These are phyloP conservation scores for Cutaneotrichosporon mucoides DNA, from an alignment of 1,284 basidiomycete species.

Conservation along the genomic window DNA sequence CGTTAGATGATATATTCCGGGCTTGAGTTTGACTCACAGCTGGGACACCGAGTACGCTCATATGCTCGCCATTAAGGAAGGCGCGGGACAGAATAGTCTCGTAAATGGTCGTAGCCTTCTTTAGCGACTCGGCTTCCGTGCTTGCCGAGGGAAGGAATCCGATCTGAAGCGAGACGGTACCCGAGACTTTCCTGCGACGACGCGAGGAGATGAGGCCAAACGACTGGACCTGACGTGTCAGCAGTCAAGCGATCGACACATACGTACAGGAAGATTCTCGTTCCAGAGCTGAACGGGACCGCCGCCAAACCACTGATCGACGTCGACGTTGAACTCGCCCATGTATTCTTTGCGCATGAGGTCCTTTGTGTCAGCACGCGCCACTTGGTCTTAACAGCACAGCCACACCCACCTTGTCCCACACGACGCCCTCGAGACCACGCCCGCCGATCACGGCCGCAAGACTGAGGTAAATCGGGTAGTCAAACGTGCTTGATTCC, in stretches of 20 bases:
- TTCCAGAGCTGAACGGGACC: conserved; percentile 35
- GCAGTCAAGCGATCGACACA: not conserved
- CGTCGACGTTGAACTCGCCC: conserved; percentile 72
- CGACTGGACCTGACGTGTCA: conserved; percentile 7
- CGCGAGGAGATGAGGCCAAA: conserved; percentile 56
- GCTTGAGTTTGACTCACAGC: conserved; percentile 58
- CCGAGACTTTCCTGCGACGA: conserved; percentile 52
- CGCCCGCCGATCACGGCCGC: conserved; percentile 65
- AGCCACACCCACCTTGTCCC: conserved; percentile 72
- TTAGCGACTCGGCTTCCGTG: conserved; percentile 25
- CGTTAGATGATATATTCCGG: no score
- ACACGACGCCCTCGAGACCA: conserved; percentile 75
- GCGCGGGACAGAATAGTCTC: conserved; percentile 62
- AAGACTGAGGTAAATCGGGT: conserved; percentile 71
- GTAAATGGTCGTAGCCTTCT: conserved; percentile 53
- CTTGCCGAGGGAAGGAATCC: conserved; percentile 61
- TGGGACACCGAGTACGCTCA: conserved; percentile 57
- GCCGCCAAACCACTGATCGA: conserved; percentile 74
- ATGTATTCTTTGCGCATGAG: conserved; percentile 84
- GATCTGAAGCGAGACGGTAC: conserved; percentile 66
- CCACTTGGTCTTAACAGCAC: not conserved
- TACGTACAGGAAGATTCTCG: conserved; percentile 38
- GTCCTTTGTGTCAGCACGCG: conserved; percentile 28
- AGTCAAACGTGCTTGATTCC: conserved; percentile 78
- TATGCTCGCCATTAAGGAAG: conserved; percentile 51